phyloP scores from a whole-genome alignment of 2,329 filamentous ascomycete species.

The Orbilia brochopaga region DNA sequence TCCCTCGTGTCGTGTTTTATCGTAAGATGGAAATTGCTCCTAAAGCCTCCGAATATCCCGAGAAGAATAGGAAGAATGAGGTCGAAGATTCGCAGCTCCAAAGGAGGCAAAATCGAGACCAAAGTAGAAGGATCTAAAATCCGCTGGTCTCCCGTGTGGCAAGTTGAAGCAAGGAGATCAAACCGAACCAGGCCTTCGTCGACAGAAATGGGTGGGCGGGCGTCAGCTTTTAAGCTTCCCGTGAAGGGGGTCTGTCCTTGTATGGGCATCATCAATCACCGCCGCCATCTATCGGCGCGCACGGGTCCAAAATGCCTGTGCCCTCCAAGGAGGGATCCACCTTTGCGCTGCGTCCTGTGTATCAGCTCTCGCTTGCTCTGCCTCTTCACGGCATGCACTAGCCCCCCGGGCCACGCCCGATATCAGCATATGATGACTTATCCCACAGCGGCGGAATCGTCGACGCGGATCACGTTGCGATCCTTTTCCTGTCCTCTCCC shows the following conservation, averaged over 20 bases:
- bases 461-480: neutral
- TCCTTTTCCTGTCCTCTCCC: neutral
- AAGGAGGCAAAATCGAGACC: neutral
- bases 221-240: conserved; percentile 46
- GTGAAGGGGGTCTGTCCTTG: neutral
- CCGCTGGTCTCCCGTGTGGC: neutral
- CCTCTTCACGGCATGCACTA: neutral
- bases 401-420: neutral
- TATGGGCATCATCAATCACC: neutral
- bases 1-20: conserved; percentile 19
- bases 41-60: conserved; percentile 1
- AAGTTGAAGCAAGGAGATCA: conserved; percentile 9
- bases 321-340: conserved; percentile 1
- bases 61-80: conserved; percentile 6
- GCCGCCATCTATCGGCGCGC: conserved; percentile 3
- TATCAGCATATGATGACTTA: neutral
- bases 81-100: neutral
- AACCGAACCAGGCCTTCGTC: conserved; percentile 17
- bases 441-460: conserved; percentile 1
- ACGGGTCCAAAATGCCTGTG: neutral
- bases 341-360: neutral
- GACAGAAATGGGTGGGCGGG: conserved; percentile 25
- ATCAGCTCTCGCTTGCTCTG: conserved; percentile 4
- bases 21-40: neutral
- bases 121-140: neutral